Percentiles rank a stretch among this genome's conserved stretches.
phyloP scores from a whole-genome alignment of 257 asterid species.

The Ophiorrhiza pumila region DNA sequence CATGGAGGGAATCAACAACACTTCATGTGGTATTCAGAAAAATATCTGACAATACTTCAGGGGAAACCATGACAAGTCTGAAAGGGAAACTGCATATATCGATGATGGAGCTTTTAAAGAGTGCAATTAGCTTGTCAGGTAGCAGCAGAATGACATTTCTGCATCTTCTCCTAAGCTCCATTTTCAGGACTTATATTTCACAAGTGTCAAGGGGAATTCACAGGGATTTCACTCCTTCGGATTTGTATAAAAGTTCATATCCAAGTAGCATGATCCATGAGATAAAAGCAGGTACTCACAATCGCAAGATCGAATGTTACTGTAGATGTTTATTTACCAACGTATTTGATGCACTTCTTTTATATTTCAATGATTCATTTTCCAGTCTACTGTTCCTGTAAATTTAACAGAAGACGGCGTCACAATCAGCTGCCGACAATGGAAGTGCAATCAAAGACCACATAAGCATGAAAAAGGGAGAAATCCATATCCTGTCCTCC shows the following conservation, averaged over 20 bases:
- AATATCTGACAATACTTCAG: slow-evolving; percentile 19
- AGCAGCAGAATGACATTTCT: slow-evolving; percentile 26
- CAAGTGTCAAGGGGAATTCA: slow-evolving; percentile 37
- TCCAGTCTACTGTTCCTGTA: neutral
- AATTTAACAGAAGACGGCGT: slow-evolving; percentile 38
- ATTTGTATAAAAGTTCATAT: slow-evolving; percentile 26
- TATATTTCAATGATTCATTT: neutral
- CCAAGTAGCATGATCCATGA: slow-evolving; percentile 33
- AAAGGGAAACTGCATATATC: slow-evolving; percentile 49
- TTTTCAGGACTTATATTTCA: slow-evolving; percentile 42
- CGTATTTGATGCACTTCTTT: too few species aligned
- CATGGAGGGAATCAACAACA: slow-evolving; percentile 53
- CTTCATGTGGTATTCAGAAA: slow-evolving; percentile 38
- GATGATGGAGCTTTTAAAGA: slow-evolving; percentile 36
- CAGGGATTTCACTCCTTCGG: slow-evolving; percentile 11
- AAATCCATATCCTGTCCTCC: slow-evolving; percentile 35
- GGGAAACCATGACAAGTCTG: slow-evolving; percentile 20
- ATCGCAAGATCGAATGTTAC: too few species aligned
- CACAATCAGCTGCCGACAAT: slow-evolving; percentile 35
- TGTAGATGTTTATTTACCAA: too few species aligned
- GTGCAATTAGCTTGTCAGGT: slow-evolving; percentile 30
- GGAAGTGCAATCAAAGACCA: slow-evolving; percentile 30
- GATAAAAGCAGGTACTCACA: slow-evolving; percentile 38
- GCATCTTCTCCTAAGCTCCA: slow-evolving; percentile 28
- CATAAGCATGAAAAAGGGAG: slow-evolving; percentile 17